Percentiles rank a stretch among this genome's conserved stretches.
Evolutionary conservation across 2,329 filamentous ascomycete species (phyloP).

Genomic region (Fusarium redolens): DNA sequence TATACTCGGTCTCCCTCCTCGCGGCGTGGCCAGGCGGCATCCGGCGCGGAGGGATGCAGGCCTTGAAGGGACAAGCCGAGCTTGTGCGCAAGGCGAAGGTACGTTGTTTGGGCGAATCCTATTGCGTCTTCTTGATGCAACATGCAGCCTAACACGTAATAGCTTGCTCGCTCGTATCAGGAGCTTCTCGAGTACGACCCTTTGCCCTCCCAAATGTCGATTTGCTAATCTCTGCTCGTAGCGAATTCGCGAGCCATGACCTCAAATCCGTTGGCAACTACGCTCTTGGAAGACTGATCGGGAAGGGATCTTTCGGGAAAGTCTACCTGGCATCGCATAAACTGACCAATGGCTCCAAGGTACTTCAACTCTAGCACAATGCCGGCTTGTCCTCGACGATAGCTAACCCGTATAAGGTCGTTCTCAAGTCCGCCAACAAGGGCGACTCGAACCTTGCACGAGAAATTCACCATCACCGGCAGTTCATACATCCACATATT

Average conservation of each 20-base stretch:
- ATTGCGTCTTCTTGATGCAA: not conserved
- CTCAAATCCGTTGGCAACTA: constrained; percentile 96
- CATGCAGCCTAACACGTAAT: constrained; percentile 1
- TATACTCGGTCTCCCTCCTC: constrained; percentile 30
- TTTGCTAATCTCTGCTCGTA: constrained; percentile 53
- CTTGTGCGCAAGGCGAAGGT: constrained; percentile 73
- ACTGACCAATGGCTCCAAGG: constrained; percentile 98
- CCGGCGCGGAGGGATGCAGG: constrained; percentile 59
- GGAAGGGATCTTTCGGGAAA: constrained; percentile 98
- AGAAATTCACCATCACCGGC: constrained; percentile 98
- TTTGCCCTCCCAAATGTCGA: not conserved
- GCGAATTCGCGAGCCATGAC: constrained; percentile 93
- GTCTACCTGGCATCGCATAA: constrained; percentile 97
- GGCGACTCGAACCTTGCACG: constrained; percentile 94
- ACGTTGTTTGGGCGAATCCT: constrained; percentile 23
- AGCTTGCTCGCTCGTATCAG: constrained; percentile 98
- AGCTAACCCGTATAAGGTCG: constrained; percentile 70
- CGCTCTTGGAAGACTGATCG: constrained; percentile 88
- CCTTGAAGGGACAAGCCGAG: constrained; percentile 67
- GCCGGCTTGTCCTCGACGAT: not conserved
- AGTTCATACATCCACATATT: constrained; percentile 98
- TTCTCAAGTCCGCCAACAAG: constrained; percentile 97
- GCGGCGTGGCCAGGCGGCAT: constrained; percentile 40
- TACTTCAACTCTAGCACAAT: constrained; percentile 51
- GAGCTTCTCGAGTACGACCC: constrained; percentile 86